Evolutionary conservation across 345 rosid species (phyloP), one percentile per base, ranked within the genome.

Genomic region (Linum lewisii): DNA sequence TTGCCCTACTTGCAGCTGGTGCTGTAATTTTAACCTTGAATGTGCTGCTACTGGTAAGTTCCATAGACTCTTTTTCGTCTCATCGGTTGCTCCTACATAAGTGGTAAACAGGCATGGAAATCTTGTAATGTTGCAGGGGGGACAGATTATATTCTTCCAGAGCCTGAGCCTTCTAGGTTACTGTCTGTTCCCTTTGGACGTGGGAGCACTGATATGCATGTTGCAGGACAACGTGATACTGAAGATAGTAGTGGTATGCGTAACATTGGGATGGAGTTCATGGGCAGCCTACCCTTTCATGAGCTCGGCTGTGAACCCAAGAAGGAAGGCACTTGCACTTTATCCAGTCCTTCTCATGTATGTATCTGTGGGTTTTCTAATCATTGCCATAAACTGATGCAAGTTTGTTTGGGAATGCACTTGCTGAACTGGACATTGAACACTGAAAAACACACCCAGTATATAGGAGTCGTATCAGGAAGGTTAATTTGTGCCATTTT

Each of bases 261-360:
- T 86, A 65, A 80, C 95, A 0, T 72, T 89, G 72, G 86, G 92
- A 16, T 89, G 97, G 95, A 86, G 97, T 72, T 84, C 95, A 2
- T 86, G 97, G 97, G 92, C 97, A 4, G 95, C 97, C 61, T 89
- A 86, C 68, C 97, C 97, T 23, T 89, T 89, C 84, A 89, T 89
- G 92, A 86, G 97, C 59, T 77, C 95, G 0, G 97, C 97, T 0
- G 95, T 89, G 62, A 89, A 84, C 71, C 91, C 95, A 2, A 78
- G 87, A 68, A 75, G 95, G 42, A 89, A 89, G 68, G 95, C 92
- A 54, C 96, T 89, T 0, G 91, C 96, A 4, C 95, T 89, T 54
- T 89, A 84, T 70, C 97, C 99, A 0, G 94, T 89, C 64, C 84
- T 92, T 72, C 97, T 89, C 72, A 92, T 92, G 99, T 85, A 92